Conservation (phyloP, 2,329 filamentous ascomycete species). For the Scedosporium boydii region DNA sequence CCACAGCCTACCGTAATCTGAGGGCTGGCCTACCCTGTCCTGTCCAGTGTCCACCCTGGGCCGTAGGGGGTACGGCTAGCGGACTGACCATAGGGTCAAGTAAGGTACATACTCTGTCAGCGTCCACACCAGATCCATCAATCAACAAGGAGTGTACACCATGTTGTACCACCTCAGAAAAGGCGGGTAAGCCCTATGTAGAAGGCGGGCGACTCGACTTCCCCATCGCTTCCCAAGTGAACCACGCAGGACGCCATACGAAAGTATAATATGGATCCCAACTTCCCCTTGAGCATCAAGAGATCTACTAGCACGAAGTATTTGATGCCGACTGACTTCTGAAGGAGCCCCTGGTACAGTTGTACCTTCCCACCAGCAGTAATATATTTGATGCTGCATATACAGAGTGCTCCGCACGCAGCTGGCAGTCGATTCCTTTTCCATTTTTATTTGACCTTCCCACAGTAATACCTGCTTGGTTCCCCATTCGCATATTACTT, state of each 20-base stretch:
- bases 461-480: neutral
- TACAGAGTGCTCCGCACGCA: neutral
- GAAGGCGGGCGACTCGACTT: neutral
- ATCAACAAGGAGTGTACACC: neutral
- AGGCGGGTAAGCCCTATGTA: neutral
- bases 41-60: neutral
- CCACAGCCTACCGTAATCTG: neutral
- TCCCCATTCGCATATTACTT: neutral
- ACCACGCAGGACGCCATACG: neutral
- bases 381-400: neutral
- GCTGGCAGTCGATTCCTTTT: neutral
- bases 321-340: neutral
- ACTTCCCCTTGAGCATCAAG: neutral
- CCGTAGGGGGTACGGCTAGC: neutral
- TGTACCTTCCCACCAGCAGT: neutral
- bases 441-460: neutral
- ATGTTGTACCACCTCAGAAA: neutral
- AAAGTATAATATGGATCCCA: neutral
- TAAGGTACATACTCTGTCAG: neutral
- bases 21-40: too few species aligned
- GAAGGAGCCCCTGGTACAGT: neutral
- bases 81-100: neutral
- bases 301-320: too few species aligned
- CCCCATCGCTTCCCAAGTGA: neutral
- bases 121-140: neutral